These are phyloP conservation scores for Carex pumila DNA, from an alignment of 176 grass and related monocot species.

Conservation along the genomic window DNA sequence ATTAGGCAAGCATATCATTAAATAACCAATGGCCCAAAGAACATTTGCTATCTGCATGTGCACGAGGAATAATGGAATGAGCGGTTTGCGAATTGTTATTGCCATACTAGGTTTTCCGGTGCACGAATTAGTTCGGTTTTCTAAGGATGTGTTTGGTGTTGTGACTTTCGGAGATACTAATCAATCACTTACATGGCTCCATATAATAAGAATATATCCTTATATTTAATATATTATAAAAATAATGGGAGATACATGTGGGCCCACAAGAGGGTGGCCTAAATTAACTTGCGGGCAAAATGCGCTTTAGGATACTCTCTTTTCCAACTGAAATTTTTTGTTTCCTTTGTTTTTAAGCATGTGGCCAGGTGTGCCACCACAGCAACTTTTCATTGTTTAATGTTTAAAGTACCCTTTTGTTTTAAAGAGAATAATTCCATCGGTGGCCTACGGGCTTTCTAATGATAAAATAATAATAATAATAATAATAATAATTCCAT, in stretches of 20 bases:
- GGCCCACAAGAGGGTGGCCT: background rate
- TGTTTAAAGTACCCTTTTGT: background rate
- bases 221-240: background rate
- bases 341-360: slow-evolving; percentile 11
- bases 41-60: too few species aligned
- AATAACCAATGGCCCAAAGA: too few species aligned
- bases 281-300: background rate
- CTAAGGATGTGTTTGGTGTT: background rate
- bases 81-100: too few species aligned
- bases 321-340: background rate
- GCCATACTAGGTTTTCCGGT: too few species aligned
- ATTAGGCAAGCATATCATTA: too few species aligned
- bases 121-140: too few species aligned
- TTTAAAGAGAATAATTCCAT: background rate
- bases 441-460: too few species aligned
- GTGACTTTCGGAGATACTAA: background rate
- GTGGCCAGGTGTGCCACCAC: slow-evolving; percentile 16
- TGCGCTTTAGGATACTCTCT: background rate
- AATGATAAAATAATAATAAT: too few species aligned
- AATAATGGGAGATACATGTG: background rate
- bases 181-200: background rate
- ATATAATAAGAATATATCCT: background rate
- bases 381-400: background rate
- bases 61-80: too few species aligned
- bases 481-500: background rate